Evolutionary conservation across 176 grass and related monocot species (phyloP), one percentile per base, ranked within the genome.

Genomic region (Cymbopogon citratus): DNA sequence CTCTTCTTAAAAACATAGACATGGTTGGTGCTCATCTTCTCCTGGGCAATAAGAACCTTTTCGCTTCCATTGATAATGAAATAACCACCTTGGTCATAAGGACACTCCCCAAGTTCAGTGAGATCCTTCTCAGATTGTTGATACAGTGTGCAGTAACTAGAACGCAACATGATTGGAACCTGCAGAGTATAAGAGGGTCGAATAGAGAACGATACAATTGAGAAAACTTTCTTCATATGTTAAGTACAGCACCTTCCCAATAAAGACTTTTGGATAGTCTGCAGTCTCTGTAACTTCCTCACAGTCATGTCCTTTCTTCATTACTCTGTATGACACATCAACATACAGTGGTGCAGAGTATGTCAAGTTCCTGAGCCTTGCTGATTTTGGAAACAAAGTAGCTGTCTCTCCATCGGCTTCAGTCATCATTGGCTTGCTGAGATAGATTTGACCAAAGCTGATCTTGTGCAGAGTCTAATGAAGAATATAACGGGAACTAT

Each of bases 1-100:
- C 96, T 99, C 87, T 95, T 99, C 83, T 99, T 99, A 70, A 99
- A 99, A 54, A 99, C 91, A 83, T 99, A 99, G 38, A 99, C 93
- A 83, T 99, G 96, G 83, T 99, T 99, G 15, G 96, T 99, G 87
- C 93, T 95, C 92, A 95, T 99, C 79, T 95, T 99, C 84, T 99
- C 96, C 82, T 99, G 96, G 29, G 96, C 92, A 81, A 99, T 99
- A 19, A 99, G 87, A 85, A 99, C 96, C 49, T 95, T 99, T 69
- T 99, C 96, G 35, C 92, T 99, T 44, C 96, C 96, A 74, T 99
- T 95, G 72, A 99, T 99, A 56, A 99, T 75, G 76, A 99, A 99
- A 83, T 99, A 99, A 52, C 92, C 96, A 26, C 96, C 96, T 88
- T 99, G 92, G 69, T 99, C 96, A 80, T 90, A 95, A 78, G 96